These are phyloP conservation scores for Chalciporus sphaerocephalus DNA, from an alignment of 768 basidiomycete genomes.

Conservation along the genomic window DNA sequence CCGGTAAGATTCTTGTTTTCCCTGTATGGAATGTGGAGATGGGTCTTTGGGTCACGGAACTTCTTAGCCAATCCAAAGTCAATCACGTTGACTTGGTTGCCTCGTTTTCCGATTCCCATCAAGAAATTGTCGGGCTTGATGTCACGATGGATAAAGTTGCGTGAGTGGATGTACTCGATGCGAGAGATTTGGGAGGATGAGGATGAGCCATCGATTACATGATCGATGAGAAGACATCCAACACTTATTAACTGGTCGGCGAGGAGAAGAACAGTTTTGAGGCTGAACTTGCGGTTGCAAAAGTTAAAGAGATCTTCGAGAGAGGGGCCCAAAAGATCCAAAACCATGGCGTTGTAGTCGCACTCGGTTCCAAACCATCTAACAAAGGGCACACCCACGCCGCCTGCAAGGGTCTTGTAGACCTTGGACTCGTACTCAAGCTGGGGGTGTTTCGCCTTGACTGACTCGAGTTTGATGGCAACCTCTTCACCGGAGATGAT, in stretches of 20 bases:
- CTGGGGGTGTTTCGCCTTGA: conserved; percentile 99
- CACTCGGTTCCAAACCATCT: conserved; percentile 94
- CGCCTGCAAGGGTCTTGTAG: conserved; percentile 97
- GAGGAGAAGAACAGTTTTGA: conserved; percentile 94
- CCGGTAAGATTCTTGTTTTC: conserved; percentile 99
- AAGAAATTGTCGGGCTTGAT: conserved; percentile 99
- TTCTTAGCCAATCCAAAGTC: conserved; percentile 99
- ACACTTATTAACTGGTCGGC: conserved; percentile 87
- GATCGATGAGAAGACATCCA: conserved; percentile 32
- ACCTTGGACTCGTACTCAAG: conserved; percentile 97
- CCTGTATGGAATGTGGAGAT: conserved; percentile 98
- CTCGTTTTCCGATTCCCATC: conserved; percentile 99
- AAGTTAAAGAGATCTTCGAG: conserved; percentile 92
- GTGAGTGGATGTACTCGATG: conserved; percentile 98
- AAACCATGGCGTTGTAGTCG: conserved; percentile 99
- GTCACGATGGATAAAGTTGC: conserved; percentile 96
- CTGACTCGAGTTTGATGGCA: conserved; percentile 99
- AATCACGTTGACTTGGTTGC: conserved; percentile 98
- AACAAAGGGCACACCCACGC: conserved; percentile 98
- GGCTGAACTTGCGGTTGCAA: conserved; percentile 94
- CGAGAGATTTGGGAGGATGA: conserved; percentile 75
- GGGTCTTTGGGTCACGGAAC: conserved; percentile 99
- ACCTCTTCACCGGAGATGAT: conserved; percentile 99
- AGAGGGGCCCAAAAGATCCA: conserved; percentile 91
- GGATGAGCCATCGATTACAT: conserved; percentile 33